Evolutionary conservation across 1,284 basidiomycete species (phyloP).

Genomic region (Rhodotorula sp.): DNA sequence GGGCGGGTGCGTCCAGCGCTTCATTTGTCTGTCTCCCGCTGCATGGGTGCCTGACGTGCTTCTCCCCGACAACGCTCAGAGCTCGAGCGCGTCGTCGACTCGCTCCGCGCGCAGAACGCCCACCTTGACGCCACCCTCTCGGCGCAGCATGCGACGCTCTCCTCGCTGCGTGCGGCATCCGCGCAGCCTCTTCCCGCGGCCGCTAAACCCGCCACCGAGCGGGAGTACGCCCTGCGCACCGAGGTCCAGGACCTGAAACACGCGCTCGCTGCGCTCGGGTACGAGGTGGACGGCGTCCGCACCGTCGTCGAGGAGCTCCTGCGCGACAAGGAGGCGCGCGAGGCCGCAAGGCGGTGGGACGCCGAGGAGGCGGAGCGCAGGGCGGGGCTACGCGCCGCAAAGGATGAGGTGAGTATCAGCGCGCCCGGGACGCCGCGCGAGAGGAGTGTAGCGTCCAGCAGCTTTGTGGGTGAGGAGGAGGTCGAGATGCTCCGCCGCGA

Average conservation of each 20-base stretch:
- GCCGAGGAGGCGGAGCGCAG: constrained; percentile 20
- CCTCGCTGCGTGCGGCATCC: constrained; percentile 4
- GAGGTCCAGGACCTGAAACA: constrained; percentile 32
- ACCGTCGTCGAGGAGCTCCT: constrained; percentile 40
- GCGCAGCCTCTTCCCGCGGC: background rate
- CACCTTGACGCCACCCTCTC: constrained; percentile 14
- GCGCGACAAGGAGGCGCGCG: constrained; percentile 23
- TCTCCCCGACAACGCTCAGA: background rate
- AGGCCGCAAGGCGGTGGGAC: constrained; percentile 11
- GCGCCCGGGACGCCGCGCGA: background rate
- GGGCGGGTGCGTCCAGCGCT: background rate
- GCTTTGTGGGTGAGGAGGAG: constrained; percentile 3
- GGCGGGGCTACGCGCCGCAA: too few relatives aligned
- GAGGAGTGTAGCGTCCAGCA: too few relatives aligned
- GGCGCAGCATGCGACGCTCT: constrained; percentile 13
- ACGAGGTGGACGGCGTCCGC: constrained; percentile 38
- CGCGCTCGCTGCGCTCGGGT: constrained; percentile 32
- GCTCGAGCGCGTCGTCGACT: constrained; percentile 11
- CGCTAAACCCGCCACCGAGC: background rate
- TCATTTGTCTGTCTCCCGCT: background rate
- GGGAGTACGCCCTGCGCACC: constrained; percentile 3
- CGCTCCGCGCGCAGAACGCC: constrained; percentile 16
- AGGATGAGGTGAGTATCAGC: background rate
- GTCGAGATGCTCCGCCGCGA: constrained; percentile 10
- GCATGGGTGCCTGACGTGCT: too few relatives aligned